These are phyloP conservation scores for Botryotinia narcissicola DNA, from an alignment of 2,329 filamentous ascomycete species.

Conservation along the genomic window DNA sequence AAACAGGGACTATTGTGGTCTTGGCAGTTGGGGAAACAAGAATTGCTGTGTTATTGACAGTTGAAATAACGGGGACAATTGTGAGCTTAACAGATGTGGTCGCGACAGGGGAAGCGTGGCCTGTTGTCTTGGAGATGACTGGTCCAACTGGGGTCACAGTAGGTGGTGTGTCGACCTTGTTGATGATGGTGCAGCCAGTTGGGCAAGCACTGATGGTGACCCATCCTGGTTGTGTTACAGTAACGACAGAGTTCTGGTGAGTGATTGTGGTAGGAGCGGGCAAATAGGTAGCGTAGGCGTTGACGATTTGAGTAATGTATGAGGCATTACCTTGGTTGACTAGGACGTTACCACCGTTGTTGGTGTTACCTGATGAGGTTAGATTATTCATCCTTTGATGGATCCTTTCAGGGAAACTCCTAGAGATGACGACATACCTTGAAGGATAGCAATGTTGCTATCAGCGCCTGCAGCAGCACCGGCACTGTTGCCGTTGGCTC, in stretches of 20 bases:
- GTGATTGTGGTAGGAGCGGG: slow-evolving; percentile 22
- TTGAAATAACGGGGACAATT: too few species aligned
- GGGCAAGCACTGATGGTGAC: slow-evolving; percentile 25
- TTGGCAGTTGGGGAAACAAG: not conserved
- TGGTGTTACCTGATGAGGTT: not conserved
- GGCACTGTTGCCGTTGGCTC: not conserved
- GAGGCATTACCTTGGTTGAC: not conserved
- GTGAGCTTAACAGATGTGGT: not conserved
- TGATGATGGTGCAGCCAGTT: slow-evolving; percentile 24
- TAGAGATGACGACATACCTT: not conserved
- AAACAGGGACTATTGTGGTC: not conserved
- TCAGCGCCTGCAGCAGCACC: not conserved
- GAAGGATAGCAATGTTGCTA: not conserved
- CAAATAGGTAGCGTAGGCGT: slow-evolving; percentile 25
- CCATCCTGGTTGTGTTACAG: slow-evolving; percentile 20
- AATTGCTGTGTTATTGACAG: not conserved
- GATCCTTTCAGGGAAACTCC: too few species aligned
- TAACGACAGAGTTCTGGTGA: slow-evolving; percentile 21
- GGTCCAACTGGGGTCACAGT: slow-evolving; percentile 15
- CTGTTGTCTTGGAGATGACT: not conserved
- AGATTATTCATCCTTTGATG: not conserved
- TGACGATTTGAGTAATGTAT: slow-evolving; percentile 23
- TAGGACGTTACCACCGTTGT: not conserved
- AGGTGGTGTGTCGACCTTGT: slow-evolving; percentile 15
- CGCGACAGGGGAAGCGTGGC: too few species aligned